Conservation (phyloP, 495 filamentous ascomycete species). For the Lepraria neglecta region DNA sequence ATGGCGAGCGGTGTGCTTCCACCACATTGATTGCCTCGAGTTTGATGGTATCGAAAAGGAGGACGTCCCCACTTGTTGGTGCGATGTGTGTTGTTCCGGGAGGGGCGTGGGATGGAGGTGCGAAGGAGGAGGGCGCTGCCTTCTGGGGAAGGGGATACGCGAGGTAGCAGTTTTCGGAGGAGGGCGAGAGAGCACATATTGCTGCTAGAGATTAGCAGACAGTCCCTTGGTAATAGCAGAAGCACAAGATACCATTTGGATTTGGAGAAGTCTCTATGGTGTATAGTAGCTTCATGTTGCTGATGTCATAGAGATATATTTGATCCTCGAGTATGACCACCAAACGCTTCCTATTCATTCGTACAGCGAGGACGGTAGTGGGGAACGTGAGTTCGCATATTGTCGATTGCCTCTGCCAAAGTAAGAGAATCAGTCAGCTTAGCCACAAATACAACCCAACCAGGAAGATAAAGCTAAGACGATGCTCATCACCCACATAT, state of each 20-base stretch:
- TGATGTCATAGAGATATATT: slow-evolving; percentile 96
- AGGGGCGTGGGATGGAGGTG: slow-evolving; percentile 75
- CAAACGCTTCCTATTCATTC: slow-evolving; percentile 87
- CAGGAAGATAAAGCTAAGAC: slow-evolving; percentile 8
- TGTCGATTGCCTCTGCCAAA: slow-evolving; percentile 71
- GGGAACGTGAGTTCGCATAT: slow-evolving; percentile 99
- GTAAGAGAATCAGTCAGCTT: slow-evolving; percentile 10
- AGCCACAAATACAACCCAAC: not conserved
- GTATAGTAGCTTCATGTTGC: slow-evolving; percentile 89
- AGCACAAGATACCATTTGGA: slow-evolving; percentile 53
- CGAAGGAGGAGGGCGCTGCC: slow-evolving; percentile 53
- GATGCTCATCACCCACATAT: slow-evolving; percentile 15
- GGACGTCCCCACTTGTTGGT: slow-evolving; percentile 83
- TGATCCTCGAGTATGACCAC: slow-evolving; percentile 90
- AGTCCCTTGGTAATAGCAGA: not conserved
- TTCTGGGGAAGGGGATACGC: slow-evolving; percentile 90
- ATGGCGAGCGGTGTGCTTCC: slow-evolving; percentile 87
- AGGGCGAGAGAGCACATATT: slow-evolving; percentile 86
- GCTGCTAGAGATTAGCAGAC: slow-evolving; percentile 44
- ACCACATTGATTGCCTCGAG: slow-evolving; percentile 85
- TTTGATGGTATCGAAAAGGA: slow-evolving; percentile 82
- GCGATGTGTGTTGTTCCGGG: slow-evolving; percentile 64
- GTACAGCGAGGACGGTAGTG: slow-evolving; percentile 83
- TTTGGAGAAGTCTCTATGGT: slow-evolving; percentile 93
- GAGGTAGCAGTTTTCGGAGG: slow-evolving; percentile 90